Percentiles rank a stretch among this genome's conserved stretches.
Evolutionary conservation across 2,329 filamentous ascomycete genomes (phyloP).

Genomic region (Venturia carpophila): DNA sequence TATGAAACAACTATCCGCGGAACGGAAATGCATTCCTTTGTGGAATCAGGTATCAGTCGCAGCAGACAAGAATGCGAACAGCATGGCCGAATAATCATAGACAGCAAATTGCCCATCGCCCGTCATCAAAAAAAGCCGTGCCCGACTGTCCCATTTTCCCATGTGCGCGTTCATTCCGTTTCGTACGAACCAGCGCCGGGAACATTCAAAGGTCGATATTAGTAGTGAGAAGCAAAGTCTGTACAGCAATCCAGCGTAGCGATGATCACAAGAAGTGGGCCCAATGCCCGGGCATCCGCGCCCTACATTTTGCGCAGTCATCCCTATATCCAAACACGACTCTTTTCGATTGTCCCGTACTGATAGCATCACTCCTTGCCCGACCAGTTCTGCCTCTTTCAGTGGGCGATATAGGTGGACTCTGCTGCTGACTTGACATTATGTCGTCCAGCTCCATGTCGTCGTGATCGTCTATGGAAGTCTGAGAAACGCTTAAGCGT

Average conservation of each 20-base stretch:
- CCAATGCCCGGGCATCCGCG: slow-evolving; percentile 43
- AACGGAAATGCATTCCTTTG: background rate
- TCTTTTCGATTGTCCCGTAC: slow-evolving; percentile 30
- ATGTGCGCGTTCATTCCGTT: background rate
- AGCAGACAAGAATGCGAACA: background rate
- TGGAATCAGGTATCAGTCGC: background rate
- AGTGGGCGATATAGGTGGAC: slow-evolving; percentile 21
- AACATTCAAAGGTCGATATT: background rate
- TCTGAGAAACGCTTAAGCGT: slow-evolving; percentile 28
- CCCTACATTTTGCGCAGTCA: slow-evolving; percentile 43
- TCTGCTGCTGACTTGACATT: background rate
- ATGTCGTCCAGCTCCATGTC: slow-evolving; percentile 31
- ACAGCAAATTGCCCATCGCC: background rate
- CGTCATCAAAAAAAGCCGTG: background rate
- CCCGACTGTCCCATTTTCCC: background rate
- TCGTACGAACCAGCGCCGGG: background rate
- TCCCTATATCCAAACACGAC: slow-evolving; percentile 43
- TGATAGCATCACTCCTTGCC: slow-evolving; percentile 33
- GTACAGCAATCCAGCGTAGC: background rate
- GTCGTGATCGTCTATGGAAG: slow-evolving; percentile 13
- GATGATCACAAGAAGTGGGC: slow-evolving; percentile 35
- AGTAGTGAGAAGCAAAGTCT: background rate
- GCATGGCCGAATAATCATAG: background rate
- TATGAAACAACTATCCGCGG: background rate
- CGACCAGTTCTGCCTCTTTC: slow-evolving; percentile 26